These are phyloP conservation scores for Verticillium nonalfalfae DNA, from an alignment of 2,329 filamentous ascomycete species.

Conservation along the genomic window DNA sequence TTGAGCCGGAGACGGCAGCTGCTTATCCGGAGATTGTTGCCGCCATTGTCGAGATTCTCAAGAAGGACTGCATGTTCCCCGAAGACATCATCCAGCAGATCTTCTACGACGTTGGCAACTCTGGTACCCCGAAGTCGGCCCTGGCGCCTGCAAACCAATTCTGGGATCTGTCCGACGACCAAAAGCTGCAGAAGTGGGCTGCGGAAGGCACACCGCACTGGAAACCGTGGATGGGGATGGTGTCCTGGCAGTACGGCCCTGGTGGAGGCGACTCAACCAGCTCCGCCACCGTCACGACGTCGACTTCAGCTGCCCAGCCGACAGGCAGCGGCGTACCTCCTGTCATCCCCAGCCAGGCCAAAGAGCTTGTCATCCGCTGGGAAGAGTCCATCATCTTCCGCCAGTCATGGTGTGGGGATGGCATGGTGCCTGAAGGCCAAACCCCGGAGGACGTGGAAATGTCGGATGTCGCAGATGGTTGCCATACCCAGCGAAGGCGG, in stretches of 20 bases:
- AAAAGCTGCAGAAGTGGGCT: not conserved
- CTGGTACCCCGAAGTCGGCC: not conserved
- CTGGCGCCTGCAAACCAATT: not conserved
- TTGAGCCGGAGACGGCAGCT: not conserved
- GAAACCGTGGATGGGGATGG: constrained; percentile 1
- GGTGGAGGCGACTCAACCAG: not conserved
- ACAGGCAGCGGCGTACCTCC: not conserved
- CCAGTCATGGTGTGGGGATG: not conserved
- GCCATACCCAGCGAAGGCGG: not conserved
- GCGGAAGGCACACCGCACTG: not conserved
- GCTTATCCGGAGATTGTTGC: not conserved
- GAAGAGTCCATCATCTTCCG: not conserved
- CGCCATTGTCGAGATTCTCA: not conserved
- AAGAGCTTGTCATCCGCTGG: not conserved
- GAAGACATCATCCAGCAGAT: not conserved
- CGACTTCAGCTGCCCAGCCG: not conserved
- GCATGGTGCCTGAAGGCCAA: not conserved
- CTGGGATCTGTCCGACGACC: not conserved
- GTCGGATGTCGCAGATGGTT: not conserved
- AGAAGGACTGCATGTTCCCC: not conserved
- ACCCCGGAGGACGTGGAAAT: not conserved
- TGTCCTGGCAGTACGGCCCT: constrained; percentile 9
- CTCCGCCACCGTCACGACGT: not conserved
- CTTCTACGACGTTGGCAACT: not conserved
- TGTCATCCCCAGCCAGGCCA: not conserved